These are phyloP conservation scores for Mucuna pruriens DNA, from an alignment of 306 rosid species.

Conservation along the genomic window DNA sequence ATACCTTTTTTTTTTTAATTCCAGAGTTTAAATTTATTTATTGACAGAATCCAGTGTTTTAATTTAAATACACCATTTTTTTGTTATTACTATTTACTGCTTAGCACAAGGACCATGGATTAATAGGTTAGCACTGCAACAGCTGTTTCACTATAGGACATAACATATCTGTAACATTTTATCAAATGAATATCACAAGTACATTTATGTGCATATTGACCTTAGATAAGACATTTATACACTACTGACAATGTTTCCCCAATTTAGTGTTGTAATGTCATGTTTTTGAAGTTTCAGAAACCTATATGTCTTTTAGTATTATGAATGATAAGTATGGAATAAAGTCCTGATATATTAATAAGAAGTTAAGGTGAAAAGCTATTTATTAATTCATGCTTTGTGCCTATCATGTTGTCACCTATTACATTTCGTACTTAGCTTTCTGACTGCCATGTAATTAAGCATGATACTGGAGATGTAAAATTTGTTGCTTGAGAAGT, in stretches of 20 bases:
- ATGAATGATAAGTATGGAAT: not conserved
- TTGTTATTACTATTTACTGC: slow-evolving; percentile 1
- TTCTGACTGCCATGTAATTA: not conserved
- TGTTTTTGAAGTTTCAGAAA: slow-evolving; percentile 9
- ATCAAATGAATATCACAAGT: not conserved
- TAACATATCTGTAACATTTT: not conserved
- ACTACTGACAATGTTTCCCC: not conserved
- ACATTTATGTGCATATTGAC: not conserved
- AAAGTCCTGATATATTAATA: not conserved
- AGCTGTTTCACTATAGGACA: slow-evolving; percentile 13
- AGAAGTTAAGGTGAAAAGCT: slow-evolving; percentile 16
- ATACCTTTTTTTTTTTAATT: not conserved
- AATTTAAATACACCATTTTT: slow-evolving; percentile 1
- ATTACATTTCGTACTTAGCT: not conserved
- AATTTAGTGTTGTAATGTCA: not conserved
- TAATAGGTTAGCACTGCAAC: slow-evolving; percentile 23
- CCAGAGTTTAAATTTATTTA: not conserved
- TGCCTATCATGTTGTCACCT: not conserved
- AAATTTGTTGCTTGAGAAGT: slow-evolving; percentile 8
- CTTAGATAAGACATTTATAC: not conserved
- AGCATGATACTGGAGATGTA: not conserved
- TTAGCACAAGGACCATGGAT: not conserved
- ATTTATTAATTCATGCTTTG: slow-evolving; percentile 13
- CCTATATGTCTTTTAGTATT: not conserved
- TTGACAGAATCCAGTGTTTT: not conserved